A percentile compares a stretch with the other conserved stretches of the same genome.
Evolutionary conservation across 1,284 basidiomycete genomes (phyloP).

Genomic region (Flammula alnicola): DNA sequence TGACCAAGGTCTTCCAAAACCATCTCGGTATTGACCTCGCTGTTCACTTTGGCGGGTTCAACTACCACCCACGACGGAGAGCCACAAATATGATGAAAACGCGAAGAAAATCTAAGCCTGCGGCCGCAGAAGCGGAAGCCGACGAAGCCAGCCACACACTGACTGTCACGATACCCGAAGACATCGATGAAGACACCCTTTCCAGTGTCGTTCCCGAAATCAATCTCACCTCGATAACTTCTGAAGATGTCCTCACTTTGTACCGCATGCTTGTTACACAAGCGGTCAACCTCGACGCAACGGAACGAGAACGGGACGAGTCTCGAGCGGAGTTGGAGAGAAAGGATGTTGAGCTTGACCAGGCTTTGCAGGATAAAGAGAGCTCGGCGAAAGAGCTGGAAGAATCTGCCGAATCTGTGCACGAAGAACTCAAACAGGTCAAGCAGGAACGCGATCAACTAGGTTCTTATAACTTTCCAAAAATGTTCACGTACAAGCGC

Average conservation of each 20-base stretch:
- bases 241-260: constrained; percentile 60
- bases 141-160: constrained; percentile 31
- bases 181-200: constrained; percentile 65
- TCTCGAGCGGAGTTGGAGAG: constrained; percentile 63
- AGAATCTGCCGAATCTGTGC: constrained; percentile 48
- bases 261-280: constrained; percentile 68
- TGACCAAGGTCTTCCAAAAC: constrained; percentile 13
- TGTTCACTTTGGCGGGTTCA: constrained; percentile 37
- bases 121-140: constrained; percentile 30
- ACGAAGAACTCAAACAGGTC: constrained; percentile 55
- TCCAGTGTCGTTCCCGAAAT: constrained; percentile 56
- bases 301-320: constrained; percentile 66
- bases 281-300: constrained; percentile 53
- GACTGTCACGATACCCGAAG: constrained; percentile 47
- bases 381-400: constrained; percentile 60
- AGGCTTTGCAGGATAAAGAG: constrained; percentile 76
- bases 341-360: constrained; percentile 79
- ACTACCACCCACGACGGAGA: constrained; percentile 16
- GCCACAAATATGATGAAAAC: constrained; percentile 43
- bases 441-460: constrained; percentile 68
- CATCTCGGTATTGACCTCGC: constrained; percentile 34
- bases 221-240: constrained; percentile 57
- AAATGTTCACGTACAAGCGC: constrained; percentile 6
- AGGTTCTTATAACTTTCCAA: constrained; percentile 42
- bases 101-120: constrained; percentile 45